Base-by-base conservation (phyloP, 2,329 filamentous ascomycete genomes). In the Cytospora schulzeri region DNA sequence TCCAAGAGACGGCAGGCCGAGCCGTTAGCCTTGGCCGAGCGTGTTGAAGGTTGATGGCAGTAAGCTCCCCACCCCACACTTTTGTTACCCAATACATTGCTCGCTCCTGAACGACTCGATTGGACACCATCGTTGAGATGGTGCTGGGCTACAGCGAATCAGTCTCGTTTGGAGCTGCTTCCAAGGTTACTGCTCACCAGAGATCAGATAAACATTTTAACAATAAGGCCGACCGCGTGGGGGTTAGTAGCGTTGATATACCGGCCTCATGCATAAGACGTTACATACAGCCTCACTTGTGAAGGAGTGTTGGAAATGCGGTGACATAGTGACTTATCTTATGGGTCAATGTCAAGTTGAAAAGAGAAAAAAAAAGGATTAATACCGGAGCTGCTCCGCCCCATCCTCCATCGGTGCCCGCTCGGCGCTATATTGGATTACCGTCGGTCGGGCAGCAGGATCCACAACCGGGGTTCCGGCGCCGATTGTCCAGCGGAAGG, bases 391-490 rank as follows among this genome's bases (percentile, higher is more conserved):
- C 35, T 19, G 55, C 29, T 48, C 38, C 55, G 53, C 52, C 31
- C 41, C n/a, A 26, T n/a, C 38, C 22, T 24, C n/a, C 5, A 24
- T 12, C 45, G 19, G 41, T 22, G 38, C 54, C 41, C 22, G 51
- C 11, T 28, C 53, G 61, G 64, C 56, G 60, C 64, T 64, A 59
- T 31, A n/a, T 62, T 48, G 38, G 62, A 41, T 31, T n/a, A n/a
- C n/a, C n/a, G n/a, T n/a, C n/a, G n/a, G 29, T 31, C 29, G 29
- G 29, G 29, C 29, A 5, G 4, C 29, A 61, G 61, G 38, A 64
- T 53, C 57, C 35, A 60, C 57, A n/a, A 31, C 28, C 57, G 29
- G 26, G 26, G 41, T 33, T n/a, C 60, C 51, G 60, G 55, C 31
- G 60, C 60, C 60, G 53, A 38, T 57, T 38, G 55, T 51, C 2